Conservation (phyloP, 805 yeast genomes). For the Metschnikowia vanudenii region DNA sequence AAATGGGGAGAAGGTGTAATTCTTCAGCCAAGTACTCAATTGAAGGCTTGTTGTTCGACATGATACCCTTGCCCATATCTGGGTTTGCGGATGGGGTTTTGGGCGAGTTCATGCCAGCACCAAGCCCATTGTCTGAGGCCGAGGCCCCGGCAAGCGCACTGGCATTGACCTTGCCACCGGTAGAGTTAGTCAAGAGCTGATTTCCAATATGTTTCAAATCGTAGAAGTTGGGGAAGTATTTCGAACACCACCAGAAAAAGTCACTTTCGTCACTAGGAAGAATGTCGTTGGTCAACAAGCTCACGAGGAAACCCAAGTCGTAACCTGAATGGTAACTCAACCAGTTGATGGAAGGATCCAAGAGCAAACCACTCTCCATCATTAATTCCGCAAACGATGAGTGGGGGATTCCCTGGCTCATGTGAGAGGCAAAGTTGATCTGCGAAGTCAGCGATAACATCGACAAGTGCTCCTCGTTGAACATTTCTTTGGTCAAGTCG, state of each 20-base stretch:
- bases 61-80: constrained; percentile 11
- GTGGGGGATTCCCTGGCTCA: constrained; percentile 72
- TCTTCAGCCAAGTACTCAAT: constrained; percentile 70
- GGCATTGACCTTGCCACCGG: constrained; percentile 16
- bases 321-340: constrained; percentile 91
- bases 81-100: constrained; percentile 5
- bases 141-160: constrained; percentile 3
- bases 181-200: constrained; percentile 28
- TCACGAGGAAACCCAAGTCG: constrained; percentile 85
- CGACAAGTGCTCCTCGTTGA: constrained; percentile 78
- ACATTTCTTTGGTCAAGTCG: constrained; percentile 78
- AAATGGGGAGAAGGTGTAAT: constrained; percentile 58
- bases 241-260: constrained; percentile 65
- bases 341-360: constrained; percentile 77
- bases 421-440: constrained; percentile 73
- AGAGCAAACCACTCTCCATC: constrained; percentile 80
- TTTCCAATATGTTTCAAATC: constrained; percentile 66
- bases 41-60: constrained; percentile 38
- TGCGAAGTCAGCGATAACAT: constrained; percentile 75
- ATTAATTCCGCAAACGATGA: constrained; percentile 80
- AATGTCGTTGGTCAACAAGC: constrained; percentile 67
- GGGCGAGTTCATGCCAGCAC: constrained; percentile 5
- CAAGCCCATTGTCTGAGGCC: constrained; percentile 1
- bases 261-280: constrained; percentile 83
- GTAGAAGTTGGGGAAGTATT: constrained; percentile 77